Conservation (phyloP, 176 grass and related monocot genomes). For the Oryza glumipatula region DNA sequence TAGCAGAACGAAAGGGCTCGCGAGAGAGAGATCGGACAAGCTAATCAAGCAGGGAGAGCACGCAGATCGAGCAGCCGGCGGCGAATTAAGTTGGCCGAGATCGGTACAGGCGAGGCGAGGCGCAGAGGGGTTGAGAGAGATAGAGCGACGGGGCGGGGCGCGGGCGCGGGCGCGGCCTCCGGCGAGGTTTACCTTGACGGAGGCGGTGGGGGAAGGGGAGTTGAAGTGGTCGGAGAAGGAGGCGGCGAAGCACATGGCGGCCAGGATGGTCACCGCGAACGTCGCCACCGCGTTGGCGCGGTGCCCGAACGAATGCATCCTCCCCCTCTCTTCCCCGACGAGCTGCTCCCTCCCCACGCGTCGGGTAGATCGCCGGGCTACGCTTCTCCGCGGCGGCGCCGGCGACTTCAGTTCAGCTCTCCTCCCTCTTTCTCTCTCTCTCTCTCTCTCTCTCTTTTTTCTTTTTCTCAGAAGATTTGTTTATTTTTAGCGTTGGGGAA, state of each 20-base stretch:
- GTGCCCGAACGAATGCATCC: slow-evolving; percentile 94
- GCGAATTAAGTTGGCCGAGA: too few relatives aligned
- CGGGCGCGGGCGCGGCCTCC: neutral
- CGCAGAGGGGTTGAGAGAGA: neutral
- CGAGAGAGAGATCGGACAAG: neutral
- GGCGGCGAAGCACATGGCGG: slow-evolving; percentile 87
- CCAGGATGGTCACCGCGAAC: slow-evolving; percentile 86
- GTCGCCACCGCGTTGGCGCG: slow-evolving; percentile 87
- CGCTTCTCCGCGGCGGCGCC: slow-evolving; percentile 47
- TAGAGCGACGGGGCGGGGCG: neutral
- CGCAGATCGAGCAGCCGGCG: neutral
- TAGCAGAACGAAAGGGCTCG: neutral
- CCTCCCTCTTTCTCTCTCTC: too few relatives aligned
- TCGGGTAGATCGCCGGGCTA: slow-evolving; percentile 13
- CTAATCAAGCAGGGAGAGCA: neutral
- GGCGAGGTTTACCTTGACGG: slow-evolving; percentile 69
- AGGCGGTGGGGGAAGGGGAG: slow-evolving; percentile 59
- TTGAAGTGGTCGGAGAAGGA: slow-evolving; percentile 95
- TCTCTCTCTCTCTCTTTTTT: neutral
- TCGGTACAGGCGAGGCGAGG: neutral
- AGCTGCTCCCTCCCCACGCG: neutral
- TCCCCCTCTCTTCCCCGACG: neutral
- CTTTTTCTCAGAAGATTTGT: neutral
- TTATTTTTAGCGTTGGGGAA: neutral
- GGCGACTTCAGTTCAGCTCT: slow-evolving; percentile 33